phyloP scores from a whole-genome alignment of 2,329 filamentous ascomycete species.

The Scedosporium boydii region DNA sequence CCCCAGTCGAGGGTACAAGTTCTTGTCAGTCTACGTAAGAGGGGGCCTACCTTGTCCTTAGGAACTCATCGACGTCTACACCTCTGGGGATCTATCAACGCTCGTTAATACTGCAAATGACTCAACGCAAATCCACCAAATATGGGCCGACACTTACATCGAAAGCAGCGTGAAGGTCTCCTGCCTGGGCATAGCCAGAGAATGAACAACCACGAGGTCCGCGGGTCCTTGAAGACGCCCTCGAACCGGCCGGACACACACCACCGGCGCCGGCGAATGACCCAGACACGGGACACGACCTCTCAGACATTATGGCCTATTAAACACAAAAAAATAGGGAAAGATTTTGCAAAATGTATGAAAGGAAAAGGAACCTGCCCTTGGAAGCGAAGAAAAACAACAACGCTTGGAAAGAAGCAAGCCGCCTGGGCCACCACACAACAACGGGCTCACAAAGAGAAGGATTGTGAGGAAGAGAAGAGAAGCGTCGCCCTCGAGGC shows the following conservation, averaged over 20 bases:
- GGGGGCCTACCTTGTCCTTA: constrained; percentile 27
- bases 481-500: constrained; percentile 2
- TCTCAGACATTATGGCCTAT: constrained; percentile 17
- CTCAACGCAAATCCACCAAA: neutral
- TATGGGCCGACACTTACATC: constrained; percentile 18
- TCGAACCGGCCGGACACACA: constrained; percentile 4
- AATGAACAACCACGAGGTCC: constrained; percentile 24
- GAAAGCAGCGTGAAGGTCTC: constrained; percentile 23
- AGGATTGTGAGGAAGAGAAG: neutral
- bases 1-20: too few relatives aligned
- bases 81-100: constrained; percentile 31
- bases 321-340: neutral
- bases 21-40: neutral
- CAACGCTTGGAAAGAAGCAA: neutral
- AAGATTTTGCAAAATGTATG: neutral
- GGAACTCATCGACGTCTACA: constrained; percentile 34
- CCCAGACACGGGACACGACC: constrained; percentile 22
- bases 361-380: constrained; percentile 4
- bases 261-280: constrained; percentile 18
- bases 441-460: neutral
- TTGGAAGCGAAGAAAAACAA: neutral
- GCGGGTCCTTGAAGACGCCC: constrained; percentile 7
- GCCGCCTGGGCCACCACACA: constrained; percentile 4
- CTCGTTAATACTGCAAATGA: constrained; percentile 8
- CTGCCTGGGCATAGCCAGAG: constrained; percentile 18